A percentile compares a stretch with the other conserved stretches of the same genome.
Evolutionary conservation across 1,284 basidiomycete species (phyloP).

Genomic region (Inonotus hispidus): DNA sequence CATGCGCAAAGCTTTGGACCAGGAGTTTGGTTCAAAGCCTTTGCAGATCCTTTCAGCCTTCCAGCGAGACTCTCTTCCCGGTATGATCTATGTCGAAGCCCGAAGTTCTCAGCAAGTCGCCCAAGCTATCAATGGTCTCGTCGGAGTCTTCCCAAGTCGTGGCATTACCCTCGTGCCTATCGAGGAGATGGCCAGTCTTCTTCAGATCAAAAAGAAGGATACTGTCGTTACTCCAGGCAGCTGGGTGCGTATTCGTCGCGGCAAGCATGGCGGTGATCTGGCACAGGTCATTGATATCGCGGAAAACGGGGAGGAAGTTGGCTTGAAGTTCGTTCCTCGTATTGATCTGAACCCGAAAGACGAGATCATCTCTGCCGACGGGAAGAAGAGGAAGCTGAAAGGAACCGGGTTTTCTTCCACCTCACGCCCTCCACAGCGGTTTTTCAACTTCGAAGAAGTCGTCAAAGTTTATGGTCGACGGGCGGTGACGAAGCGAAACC

Average conservation of each 20-base stretch:
- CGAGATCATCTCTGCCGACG: constrained; percentile 53
- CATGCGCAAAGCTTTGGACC: constrained; percentile 85
- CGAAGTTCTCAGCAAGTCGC: constrained; percentile 83
- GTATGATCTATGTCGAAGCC: constrained; percentile 96
- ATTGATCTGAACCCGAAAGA: constrained; percentile 94
- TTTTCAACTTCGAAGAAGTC: constrained; percentile 95
- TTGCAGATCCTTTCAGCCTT: constrained; percentile 90
- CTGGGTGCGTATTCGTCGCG: constrained; percentile 94
- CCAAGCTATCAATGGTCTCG: constrained; percentile 83
- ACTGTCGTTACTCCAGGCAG: constrained; percentile 80
- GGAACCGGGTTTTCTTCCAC: constrained; percentile 35
- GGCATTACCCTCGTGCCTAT: constrained; percentile 89
- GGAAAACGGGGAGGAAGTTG: constrained; percentile 92
- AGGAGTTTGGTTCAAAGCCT: constrained; percentile 71
- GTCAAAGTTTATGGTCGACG: constrained; percentile 81
- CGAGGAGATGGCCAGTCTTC: constrained; percentile 95
- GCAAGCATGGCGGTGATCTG: constrained; percentile 92
- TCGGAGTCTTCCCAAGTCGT: constrained; percentile 84
- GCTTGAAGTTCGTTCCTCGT: constrained; percentile 91
- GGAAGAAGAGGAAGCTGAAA: constrained; percentile 68
- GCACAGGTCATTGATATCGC: constrained; percentile 93
- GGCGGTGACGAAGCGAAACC: constrained; percentile 66
- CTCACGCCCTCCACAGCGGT: constrained; percentile 84
- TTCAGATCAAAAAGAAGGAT: constrained; percentile 95
- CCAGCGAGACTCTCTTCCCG: constrained; percentile 91